phyloP scores from a whole-genome alignment of 2,329 filamentous ascomycete genomes.

The Coniosporium tulheliwenetii region DNA sequence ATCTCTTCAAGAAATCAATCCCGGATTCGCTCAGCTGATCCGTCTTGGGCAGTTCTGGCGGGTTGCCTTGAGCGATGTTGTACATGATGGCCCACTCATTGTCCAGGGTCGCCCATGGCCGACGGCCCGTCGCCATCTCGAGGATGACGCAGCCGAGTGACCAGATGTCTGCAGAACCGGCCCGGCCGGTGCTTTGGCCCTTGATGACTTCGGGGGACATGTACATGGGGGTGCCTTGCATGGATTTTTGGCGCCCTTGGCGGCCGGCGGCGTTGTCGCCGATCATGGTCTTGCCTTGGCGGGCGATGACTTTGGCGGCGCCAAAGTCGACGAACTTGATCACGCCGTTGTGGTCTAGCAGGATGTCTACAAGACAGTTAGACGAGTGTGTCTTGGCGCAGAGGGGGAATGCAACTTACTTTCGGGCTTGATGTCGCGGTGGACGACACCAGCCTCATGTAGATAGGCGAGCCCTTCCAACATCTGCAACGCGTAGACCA shows the following conservation, averaged over 20 bases:
- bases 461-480: constrained; percentile 88
- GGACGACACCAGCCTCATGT: constrained; percentile 80
- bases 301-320: constrained; percentile 89
- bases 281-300: constrained; percentile 76
- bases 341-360: constrained; percentile 92
- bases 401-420: constrained; percentile 41
- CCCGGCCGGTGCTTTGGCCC: constrained; percentile 54
- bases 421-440: constrained; percentile 96
- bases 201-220: constrained; percentile 99
- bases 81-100: constrained; percentile 99
- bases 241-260: constrained; percentile 54
- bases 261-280: constrained; percentile 41
- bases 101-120: constrained; percentile 89
- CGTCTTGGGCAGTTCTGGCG: constrained; percentile 62
- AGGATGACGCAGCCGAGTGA: constrained; percentile 91
- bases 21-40: constrained; percentile 77
- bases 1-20: constrained; percentile 75
- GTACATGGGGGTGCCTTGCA: constrained; percentile 99
- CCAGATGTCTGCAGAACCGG: constrained; percentile 88
- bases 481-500: constrained; percentile 89
- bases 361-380: constrained; percentile 48
- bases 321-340: constrained; percentile 99
- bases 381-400: constrained; percentile 7
- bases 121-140: constrained; percentile 90
- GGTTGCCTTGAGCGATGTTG: constrained; percentile 95